Evolutionary conservation across 2,329 filamentous ascomycete species (phyloP).

Genomic region (Fusarium sp.): DNA sequence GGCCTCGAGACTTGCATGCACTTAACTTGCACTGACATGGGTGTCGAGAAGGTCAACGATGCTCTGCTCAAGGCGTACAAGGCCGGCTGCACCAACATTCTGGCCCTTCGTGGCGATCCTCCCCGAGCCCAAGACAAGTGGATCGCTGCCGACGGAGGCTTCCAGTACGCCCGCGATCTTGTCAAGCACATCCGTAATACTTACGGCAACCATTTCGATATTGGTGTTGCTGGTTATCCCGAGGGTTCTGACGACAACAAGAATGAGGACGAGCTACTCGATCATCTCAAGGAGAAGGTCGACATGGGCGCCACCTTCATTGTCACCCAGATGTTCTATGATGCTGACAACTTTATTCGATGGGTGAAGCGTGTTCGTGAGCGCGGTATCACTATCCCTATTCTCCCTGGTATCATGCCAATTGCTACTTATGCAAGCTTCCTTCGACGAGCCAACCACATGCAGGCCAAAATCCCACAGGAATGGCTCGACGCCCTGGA

Average conservation of each 20-base stretch:
- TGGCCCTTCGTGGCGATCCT: slow-evolving; percentile 92
- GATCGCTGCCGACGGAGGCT: slow-evolving; percentile 87
- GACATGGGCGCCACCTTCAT: slow-evolving; percentile 94
- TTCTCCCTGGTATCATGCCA: slow-evolving; percentile 85
- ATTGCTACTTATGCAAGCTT: slow-evolving; percentile 97
- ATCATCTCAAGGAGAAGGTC: slow-evolving; percentile 96
- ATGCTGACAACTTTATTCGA: slow-evolving; percentile 91
- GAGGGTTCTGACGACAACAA: slow-evolving; percentile 95
- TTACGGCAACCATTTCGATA: slow-evolving; percentile 85
- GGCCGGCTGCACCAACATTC: slow-evolving; percentile 95
- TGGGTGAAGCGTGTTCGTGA: slow-evolving; percentile 91
- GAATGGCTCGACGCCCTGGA: slow-evolving; percentile 86
- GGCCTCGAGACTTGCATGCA: slow-evolving; percentile 99
- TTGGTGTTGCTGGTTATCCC: slow-evolving; percentile 95
- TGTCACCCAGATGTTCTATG: slow-evolving; percentile 99
- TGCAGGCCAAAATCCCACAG: slow-evolving; percentile 84
- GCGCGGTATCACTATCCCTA: slow-evolving; percentile 84
- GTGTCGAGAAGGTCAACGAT: slow-evolving; percentile 87
- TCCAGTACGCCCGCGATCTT: slow-evolving; percentile 91
- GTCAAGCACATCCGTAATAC: slow-evolving; percentile 83
- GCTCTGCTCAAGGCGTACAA: slow-evolving; percentile 91
- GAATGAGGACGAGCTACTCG: slow-evolving; percentile 84
- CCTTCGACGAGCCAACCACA: slow-evolving; percentile 88
- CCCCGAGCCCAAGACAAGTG: slow-evolving; percentile 94
- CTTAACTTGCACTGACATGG: slow-evolving; percentile 98